Evolutionary conservation across 768 basidiomycete genomes (phyloP).

Genomic region (Bullera alba): DNA sequence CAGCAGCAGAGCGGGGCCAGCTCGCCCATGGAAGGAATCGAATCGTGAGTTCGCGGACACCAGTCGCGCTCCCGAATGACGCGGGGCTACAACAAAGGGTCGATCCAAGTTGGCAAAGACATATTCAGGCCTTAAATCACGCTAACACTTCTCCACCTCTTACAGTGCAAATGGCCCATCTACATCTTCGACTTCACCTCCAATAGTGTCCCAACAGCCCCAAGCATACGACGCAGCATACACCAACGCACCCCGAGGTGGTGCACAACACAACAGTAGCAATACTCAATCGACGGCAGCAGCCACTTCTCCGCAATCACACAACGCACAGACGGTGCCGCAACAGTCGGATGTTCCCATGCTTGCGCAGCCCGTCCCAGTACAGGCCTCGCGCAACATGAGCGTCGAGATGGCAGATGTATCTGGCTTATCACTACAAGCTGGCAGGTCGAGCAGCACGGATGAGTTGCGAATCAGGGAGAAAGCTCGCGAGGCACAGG

Average conservation of each 20-base stretch:
- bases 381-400: slow-evolving; percentile 19
- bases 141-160: no score
- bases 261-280: no score
- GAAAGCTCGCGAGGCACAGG: slow-evolving; percentile 43
- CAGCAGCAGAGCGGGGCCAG: slow-evolving; percentile 1
- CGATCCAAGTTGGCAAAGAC: no score
- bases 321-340: no score
- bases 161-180: no score
- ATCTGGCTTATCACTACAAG: slow-evolving; percentile 10
- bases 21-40: slow-evolving; percentile 22
- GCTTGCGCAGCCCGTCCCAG: slow-evolving; percentile 5
- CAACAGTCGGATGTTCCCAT: not conserved
- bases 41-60: slow-evolving; percentile 12
- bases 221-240: no score
- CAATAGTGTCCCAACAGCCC: no score
- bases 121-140: no score
- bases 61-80: not conserved
- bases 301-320: no score
- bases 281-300: no score
- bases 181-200: no score
- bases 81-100: not conserved
- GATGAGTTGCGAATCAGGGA: slow-evolving; percentile 42
- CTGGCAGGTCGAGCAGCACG: slow-evolving; percentile 6
- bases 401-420: slow-evolving; percentile 42
- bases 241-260: no score